Conservation (phyloP, 352 stramenopile genomes). For the Globisporangium nodosum region DNA sequence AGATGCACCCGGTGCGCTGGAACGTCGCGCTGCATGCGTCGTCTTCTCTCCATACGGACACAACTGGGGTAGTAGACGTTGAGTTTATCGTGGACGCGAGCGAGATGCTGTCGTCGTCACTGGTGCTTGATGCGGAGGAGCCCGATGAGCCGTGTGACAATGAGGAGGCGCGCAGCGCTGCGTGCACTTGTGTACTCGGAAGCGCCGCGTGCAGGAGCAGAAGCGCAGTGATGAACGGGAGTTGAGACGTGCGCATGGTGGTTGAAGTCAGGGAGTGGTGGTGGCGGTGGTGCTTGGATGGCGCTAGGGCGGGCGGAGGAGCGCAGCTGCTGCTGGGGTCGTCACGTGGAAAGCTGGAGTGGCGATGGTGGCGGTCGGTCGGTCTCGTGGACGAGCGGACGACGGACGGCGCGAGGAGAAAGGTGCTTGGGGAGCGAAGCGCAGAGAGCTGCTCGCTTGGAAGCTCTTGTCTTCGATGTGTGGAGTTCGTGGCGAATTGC, state of each 20-base stretch:
- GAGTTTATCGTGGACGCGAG: neutral
- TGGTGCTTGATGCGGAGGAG: neutral
- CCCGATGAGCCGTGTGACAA: neutral
- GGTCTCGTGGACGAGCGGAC: neutral
- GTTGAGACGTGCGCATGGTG: neutral
- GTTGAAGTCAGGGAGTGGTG: neutral
- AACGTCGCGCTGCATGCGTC: constrained; percentile 7
- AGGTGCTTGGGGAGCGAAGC: neutral
- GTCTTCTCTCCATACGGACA: constrained; percentile 9
- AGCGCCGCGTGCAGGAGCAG: neutral
- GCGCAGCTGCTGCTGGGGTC: constrained; percentile 6
- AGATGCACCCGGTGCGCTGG: constrained; percentile 7
- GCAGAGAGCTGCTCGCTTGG: neutral
- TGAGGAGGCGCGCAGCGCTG: neutral
- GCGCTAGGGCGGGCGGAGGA: constrained; percentile 6
- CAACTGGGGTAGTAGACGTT: neutral
- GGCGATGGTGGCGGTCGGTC: constrained; percentile 4
- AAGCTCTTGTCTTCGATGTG: constrained; percentile 6
- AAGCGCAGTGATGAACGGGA: neutral
- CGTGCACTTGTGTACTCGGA: neutral
- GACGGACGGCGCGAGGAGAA: neutral
- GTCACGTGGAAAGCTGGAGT: neutral
- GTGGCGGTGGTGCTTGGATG: neutral
- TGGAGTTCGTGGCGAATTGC: constrained; percentile 5
- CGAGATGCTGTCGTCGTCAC: neutral